phyloP scores from a whole-genome alignment of 1,284 basidiomycete genomes.

The Ceraceosorus guamensis region DNA sequence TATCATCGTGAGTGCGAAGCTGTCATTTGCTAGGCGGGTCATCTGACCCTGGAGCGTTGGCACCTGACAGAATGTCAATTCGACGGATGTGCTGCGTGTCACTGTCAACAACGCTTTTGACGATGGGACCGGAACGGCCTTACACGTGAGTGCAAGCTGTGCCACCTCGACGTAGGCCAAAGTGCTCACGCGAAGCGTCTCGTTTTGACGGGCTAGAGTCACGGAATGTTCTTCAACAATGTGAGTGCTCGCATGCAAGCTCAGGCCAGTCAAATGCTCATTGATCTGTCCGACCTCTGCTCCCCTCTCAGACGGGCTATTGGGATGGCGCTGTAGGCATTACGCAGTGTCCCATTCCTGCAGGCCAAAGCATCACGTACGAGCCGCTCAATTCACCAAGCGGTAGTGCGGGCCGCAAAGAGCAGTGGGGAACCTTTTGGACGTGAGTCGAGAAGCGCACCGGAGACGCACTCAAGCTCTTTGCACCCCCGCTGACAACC shows the following conservation, averaged over 20 bases:
- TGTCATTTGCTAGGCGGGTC: neutral
- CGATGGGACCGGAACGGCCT: slow-evolving; percentile 13
- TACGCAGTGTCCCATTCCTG: slow-evolving; percentile 82
- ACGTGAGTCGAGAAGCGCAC: slow-evolving; percentile 24
- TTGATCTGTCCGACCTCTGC: neutral
- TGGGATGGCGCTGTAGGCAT: slow-evolving; percentile 78
- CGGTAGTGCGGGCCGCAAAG: slow-evolving; percentile 52
- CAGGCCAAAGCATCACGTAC: slow-evolving; percentile 67
- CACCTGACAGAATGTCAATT: slow-evolving; percentile 19
- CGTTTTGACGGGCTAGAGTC: slow-evolving; percentile 6
- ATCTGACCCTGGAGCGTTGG: neutral
- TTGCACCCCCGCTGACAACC: neutral
- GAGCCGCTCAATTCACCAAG: slow-evolving; percentile 62
- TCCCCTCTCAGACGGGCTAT: slow-evolving; percentile 54
- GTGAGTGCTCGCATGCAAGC: slow-evolving; percentile 22
- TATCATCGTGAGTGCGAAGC: slow-evolving; percentile 10
- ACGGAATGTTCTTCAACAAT: slow-evolving; percentile 87
- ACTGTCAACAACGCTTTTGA: slow-evolving; percentile 17
- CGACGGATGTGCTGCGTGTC: slow-evolving; percentile 15
- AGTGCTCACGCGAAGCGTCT: too few species aligned
- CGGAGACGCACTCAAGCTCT: neutral
- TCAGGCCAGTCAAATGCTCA: neutral
- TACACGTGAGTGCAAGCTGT: slow-evolving; percentile 13
- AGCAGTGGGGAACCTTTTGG: slow-evolving; percentile 74
- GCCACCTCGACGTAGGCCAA: neutral